Percentiles rank a stretch among this genome's conserved stretches.
These are phyloP conservation scores for Leishmania tarentolae DNA, from an alignment of 208 protist genomes.

Conservation along the genomic window DNA sequence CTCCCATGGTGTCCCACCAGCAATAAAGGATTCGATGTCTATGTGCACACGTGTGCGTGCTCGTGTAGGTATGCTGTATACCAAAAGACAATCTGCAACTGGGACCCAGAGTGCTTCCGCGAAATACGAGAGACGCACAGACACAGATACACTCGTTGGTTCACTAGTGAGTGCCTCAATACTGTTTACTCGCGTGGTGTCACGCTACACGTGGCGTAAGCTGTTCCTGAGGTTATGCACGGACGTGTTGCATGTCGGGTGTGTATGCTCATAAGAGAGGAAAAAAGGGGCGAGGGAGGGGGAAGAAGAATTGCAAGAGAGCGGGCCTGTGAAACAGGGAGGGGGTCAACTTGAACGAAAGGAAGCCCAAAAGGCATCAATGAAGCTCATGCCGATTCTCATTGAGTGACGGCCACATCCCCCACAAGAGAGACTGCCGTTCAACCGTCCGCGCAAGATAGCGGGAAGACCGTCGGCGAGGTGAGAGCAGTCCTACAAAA, in stretches of 20 bases:
- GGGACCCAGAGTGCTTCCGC: neutral
- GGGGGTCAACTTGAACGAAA: neutral
- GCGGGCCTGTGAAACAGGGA: neutral
- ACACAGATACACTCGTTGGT: neutral
- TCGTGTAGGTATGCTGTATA: neutral
- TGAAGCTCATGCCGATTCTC: neutral
- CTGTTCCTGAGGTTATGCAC: neutral
- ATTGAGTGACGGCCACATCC: neutral
- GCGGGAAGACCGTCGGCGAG: neutral
- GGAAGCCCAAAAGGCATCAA: neutral
- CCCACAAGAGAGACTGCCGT: neutral
- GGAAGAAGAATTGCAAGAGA: neutral
- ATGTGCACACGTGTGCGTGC: neutral
- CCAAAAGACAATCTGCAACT: neutral
- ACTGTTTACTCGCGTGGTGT: neutral
- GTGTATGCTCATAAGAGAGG: neutral
- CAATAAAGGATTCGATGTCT: neutral
- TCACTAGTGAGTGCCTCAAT: neutral
- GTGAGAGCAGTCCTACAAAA: neutral
- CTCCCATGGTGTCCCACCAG: conserved; percentile 46
- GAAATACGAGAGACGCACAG: neutral
- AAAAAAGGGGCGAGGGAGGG: neutral
- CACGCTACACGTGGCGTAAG: neutral
- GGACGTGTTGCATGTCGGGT: neutral
- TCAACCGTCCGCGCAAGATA: neutral